A percentile compares a stretch with the other conserved stretches of the same genome.
Conservation (phyloP, 306 rosid genomes). For the Medicago ruthenica region DNA sequence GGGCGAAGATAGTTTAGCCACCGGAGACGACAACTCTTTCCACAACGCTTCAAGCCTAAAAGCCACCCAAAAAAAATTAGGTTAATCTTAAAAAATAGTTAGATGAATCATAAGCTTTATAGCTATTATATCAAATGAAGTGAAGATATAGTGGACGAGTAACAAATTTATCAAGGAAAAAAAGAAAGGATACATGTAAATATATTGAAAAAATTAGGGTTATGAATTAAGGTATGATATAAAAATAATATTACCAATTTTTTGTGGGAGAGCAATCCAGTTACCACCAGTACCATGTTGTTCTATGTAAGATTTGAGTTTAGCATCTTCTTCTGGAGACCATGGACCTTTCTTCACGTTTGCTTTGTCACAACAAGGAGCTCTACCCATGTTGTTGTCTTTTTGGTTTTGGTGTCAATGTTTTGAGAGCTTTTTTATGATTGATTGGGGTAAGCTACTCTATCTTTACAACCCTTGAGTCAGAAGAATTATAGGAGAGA, state of each 20-base stretch:
- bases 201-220: conserved; percentile 1
- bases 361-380: conserved; percentile 72
- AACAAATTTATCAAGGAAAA: conserved; percentile 22
- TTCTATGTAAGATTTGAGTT: conserved; percentile 55
- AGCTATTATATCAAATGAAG: neutral
- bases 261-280: conserved; percentile 62
- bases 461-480: conserved; percentile 40
- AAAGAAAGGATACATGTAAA: neutral
- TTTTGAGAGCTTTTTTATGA: conserved; percentile 38
- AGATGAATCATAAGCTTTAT: neutral
- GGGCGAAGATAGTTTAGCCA: conserved; percentile 98
- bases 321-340: conserved; percentile 61
- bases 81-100: neutral
- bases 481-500: conserved; percentile 48
- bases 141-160: neutral
- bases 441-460: conserved; percentile 40
- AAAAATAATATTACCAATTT: conserved; percentile 60
- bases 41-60: conserved; percentile 88
- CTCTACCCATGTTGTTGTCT: conserved; percentile 74
- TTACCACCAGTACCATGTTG: conserved; percentile 58
- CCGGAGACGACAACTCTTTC: conserved; percentile 92
- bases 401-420: conserved; percentile 39
- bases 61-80: neutral
- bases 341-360: conserved; percentile 64
- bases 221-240: neutral